phyloP scores from a whole-genome alignment of 495 filamentous ascomycete species.

The Pseudevernia furfuracea region DNA sequence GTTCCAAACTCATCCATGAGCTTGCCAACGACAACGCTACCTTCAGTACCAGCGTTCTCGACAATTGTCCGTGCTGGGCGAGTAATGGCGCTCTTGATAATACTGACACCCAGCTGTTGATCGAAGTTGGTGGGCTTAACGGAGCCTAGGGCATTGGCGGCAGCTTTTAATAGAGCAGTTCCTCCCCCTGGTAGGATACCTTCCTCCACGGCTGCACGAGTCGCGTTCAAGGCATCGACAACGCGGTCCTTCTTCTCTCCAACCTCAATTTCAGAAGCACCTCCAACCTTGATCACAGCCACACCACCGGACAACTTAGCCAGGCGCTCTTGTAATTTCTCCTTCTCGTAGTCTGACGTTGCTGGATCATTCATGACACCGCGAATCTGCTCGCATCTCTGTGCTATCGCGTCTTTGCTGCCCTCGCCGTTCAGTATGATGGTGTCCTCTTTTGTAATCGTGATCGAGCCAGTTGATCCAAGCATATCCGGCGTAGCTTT shows the following conservation, averaged over 20 bases:
- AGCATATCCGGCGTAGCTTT: conserved; percentile 94
- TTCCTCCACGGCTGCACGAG: conserved; percentile 95
- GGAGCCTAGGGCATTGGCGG: conserved; percentile 72
- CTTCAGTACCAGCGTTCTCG: conserved; percentile 95
- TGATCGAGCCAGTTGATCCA: conserved; percentile 93
- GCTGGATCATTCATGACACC: conserved; percentile 87
- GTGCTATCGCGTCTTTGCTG: conserved; percentile 84
- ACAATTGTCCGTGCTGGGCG: conserved; percentile 88
- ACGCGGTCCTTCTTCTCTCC: conserved; percentile 99
- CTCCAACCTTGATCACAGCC: conserved; percentile 98
- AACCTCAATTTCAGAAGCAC: conserved; percentile 95
- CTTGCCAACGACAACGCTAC: conserved; percentile 95
- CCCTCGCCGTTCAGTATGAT: conserved; percentile 98
- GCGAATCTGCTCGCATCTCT: conserved; percentile 98
- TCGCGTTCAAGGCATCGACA: conserved; percentile 95
- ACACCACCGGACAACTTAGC: conserved; percentile 99
- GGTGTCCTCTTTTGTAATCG: conserved; percentile 99
- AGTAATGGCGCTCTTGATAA: conserved; percentile 96
- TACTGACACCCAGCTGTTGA: conserved; percentile 95
- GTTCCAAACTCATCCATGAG: conserved; percentile 83
- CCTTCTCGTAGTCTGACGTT: conserved; percentile 98
- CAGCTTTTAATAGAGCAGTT: conserved; percentile 94
- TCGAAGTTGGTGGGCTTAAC: conserved; percentile 93
- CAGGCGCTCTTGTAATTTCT: conserved; percentile 99
- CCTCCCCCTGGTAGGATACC: conserved; percentile 98